Evolutionary conservation across 1,284 basidiomycete species (phyloP).

Genomic region (Earliella scabrosa): DNA sequence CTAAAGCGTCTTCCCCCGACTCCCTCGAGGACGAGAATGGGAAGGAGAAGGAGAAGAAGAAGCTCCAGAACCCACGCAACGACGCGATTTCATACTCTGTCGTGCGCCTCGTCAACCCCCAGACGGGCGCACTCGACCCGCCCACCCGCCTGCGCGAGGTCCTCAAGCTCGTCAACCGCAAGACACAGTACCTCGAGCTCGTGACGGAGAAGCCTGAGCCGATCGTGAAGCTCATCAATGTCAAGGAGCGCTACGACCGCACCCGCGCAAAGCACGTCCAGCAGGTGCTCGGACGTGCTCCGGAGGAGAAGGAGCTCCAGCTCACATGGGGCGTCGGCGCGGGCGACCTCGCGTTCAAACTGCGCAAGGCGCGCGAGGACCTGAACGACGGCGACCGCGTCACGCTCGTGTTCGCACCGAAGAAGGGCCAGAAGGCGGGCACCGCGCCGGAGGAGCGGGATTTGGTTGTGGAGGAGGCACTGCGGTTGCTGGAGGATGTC

Average conservation of each 20-base stretch:
- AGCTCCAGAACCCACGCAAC: slow-evolving; percentile 25
- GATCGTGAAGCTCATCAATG: slow-evolving; percentile 56
- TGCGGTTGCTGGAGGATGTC: slow-evolving; percentile 47
- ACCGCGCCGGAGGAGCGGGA: slow-evolving; percentile 13
- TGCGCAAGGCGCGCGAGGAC: slow-evolving; percentile 61
- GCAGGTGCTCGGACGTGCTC: slow-evolving; percentile 37
- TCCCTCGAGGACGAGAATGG: neutral
- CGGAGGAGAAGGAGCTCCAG: slow-evolving; percentile 71
- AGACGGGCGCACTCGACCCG: slow-evolving; percentile 45
- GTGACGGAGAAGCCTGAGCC: slow-evolving; percentile 48
- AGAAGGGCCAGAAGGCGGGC: slow-evolving; percentile 43
- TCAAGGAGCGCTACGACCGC: slow-evolving; percentile 42
- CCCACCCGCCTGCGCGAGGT: slow-evolving; percentile 42
- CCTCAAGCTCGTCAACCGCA: slow-evolving; percentile 43
- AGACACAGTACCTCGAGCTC: slow-evolving; percentile 54
- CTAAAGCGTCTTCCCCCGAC: no score
- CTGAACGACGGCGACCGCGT: slow-evolving; percentile 65
- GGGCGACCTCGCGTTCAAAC: slow-evolving; percentile 70
- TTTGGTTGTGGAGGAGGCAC: slow-evolving; percentile 41
- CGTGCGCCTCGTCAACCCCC: slow-evolving; percentile 55
- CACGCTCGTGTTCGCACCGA: slow-evolving; percentile 59
- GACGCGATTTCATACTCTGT: slow-evolving; percentile 30
- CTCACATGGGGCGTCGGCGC: slow-evolving; percentile 68
- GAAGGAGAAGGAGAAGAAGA: slow-evolving; percentile 2
- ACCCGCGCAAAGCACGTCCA: slow-evolving; percentile 36